A percentile compares a stretch with the other conserved stretches of the same genome.
These are phyloP conservation scores for Zygoascus meyerae DNA, from an alignment of 1,139 yeast genomes.

Conservation along the genomic window DNA sequence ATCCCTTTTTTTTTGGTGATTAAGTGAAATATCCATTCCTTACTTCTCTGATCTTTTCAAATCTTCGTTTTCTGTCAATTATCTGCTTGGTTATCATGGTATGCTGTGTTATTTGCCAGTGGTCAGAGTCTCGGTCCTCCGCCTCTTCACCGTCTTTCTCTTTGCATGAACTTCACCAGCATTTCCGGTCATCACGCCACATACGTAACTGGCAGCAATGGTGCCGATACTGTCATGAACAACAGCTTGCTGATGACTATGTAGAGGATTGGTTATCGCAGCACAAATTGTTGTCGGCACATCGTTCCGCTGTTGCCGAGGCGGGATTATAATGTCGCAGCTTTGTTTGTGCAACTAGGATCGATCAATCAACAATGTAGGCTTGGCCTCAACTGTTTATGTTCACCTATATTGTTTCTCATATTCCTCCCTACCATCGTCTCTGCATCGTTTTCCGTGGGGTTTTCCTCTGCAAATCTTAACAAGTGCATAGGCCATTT, in stretches of 20 bases:
- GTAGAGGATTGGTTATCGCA: conserved; percentile 30
- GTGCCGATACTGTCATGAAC: conserved; percentile 27
- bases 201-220: conserved; percentile 25
- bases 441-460: too few relatives aligned
- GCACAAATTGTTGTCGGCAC: conserved; percentile 22
- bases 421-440: too few relatives aligned
- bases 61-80: too few relatives aligned
- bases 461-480: too few relatives aligned
- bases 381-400: too few relatives aligned
- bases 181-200: conserved; percentile 25
- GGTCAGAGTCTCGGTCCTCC: conserved; percentile 8
- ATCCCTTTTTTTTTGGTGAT: too few relatives aligned
- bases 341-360: too few relatives aligned
- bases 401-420: too few relatives aligned
- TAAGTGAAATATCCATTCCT: too few relatives aligned
- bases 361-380: too few relatives aligned
- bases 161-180: conserved; percentile 21
- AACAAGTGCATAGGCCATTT: too few relatives aligned
- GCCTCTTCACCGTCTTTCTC: conserved; percentile 8
- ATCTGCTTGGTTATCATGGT: conserved; percentile 4
- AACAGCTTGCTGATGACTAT: conserved; percentile 27
- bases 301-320: conserved; percentile 22
- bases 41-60: too few relatives aligned
- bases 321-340: neutral
- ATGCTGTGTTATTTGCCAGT: conserved; percentile 11